phyloP scores from a whole-genome alignment of 306 rosid species.

The Cucurbita pepo region DNA sequence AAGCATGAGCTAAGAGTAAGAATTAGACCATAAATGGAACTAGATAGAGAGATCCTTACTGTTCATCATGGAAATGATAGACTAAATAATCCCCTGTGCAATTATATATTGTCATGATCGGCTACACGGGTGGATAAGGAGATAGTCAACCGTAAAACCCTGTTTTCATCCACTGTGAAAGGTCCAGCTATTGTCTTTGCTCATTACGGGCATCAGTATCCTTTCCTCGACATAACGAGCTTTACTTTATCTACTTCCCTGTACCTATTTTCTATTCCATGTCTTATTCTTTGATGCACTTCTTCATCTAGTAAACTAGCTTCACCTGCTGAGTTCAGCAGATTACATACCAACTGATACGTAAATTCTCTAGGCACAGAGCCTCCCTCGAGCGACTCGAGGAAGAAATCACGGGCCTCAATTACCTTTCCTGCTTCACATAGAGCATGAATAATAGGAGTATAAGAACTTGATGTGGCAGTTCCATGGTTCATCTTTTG shows the following conservation, averaged over 20 bases:
- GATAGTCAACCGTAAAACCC: not conserved
- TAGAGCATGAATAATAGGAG: slow-evolving; percentile 63
- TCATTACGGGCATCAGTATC: slow-evolving; percentile 21
- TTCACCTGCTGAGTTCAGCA: slow-evolving; percentile 27
- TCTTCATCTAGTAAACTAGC: slow-evolving; percentile 20
- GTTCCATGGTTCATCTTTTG: slow-evolving; percentile 33
- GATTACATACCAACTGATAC: slow-evolving; percentile 42
- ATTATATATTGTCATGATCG: not conserved
- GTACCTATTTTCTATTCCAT: slow-evolving; percentile 40
- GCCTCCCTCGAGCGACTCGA: slow-evolving; percentile 62
- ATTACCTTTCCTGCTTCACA: slow-evolving; percentile 52
- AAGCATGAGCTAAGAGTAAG: not conserved
- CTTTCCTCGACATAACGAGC: slow-evolving; percentile 55
- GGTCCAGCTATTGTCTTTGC: not conserved
- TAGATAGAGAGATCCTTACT: not conserved
- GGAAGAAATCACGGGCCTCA: slow-evolving; percentile 55
- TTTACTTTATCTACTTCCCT: slow-evolving; percentile 30
- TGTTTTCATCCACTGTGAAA: not conserved
- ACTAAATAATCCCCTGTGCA: not conserved
- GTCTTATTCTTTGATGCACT: slow-evolving; percentile 36
- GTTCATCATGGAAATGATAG: not conserved
- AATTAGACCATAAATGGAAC: not conserved
- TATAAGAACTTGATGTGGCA: slow-evolving; percentile 53
- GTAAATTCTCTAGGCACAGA: slow-evolving; percentile 68
- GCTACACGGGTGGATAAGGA: not conserved